phyloP scores from a whole-genome alignment of 2,329 filamentous ascomycete species.

The Diaporthe caulivora region DNA sequence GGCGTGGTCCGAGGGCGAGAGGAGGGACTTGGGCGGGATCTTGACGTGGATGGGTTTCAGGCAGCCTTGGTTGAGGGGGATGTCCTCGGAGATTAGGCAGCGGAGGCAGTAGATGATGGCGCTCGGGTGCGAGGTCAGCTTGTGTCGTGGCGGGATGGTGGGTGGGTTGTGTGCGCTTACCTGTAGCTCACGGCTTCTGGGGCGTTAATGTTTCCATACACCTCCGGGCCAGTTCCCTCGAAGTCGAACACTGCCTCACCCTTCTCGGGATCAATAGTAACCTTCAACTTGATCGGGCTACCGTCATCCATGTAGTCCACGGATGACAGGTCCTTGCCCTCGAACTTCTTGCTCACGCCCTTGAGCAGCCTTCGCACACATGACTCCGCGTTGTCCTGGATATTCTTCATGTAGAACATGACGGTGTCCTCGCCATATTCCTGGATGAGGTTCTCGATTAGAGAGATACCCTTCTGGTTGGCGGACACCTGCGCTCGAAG shows the following conservation, averaged over 20 bases:
- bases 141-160: constrained; percentile 35
- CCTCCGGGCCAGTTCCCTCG: constrained; percentile 79
- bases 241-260: constrained; percentile 86
- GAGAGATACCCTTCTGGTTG: constrained; percentile 85
- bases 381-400: constrained; percentile 83
- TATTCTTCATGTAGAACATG: constrained; percentile 85
- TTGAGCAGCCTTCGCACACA: constrained; percentile 82
- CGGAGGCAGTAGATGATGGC: constrained; percentile 90
- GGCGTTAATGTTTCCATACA: constrained; percentile 82
- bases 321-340: constrained; percentile 78
- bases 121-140: constrained; percentile 45
- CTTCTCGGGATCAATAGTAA: constrained; percentile 79
- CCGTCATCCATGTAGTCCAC: constrained; percentile 91
- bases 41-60: constrained; percentile 80
- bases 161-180: neutral
- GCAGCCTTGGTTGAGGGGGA: constrained; percentile 89
- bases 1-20: constrained; percentile 80
- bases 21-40: constrained; percentile 79
- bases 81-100: constrained; percentile 83
- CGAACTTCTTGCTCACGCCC: constrained; percentile 76
- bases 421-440: constrained; percentile 85
- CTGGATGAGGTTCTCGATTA: constrained; percentile 80
- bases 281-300: constrained; percentile 79
- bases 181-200: constrained; percentile 82
- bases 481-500: constrained; percentile 89